Evolutionary conservation across 2,329 filamentous ascomycete species (phyloP).

Genomic region (Ciborinia camelliae): DNA sequence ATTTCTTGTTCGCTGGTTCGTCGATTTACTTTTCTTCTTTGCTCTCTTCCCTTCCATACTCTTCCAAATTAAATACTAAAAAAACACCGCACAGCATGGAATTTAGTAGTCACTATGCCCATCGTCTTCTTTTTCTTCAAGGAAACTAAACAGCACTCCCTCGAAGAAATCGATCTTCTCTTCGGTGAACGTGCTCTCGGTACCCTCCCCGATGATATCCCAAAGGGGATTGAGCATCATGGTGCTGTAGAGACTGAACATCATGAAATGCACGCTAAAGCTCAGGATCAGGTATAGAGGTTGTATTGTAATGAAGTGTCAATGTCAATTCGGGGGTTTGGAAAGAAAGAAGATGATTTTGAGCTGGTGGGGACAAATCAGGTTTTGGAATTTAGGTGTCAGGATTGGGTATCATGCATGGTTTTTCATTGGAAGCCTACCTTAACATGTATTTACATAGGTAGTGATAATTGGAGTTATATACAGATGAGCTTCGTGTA

Average conservation of each 20-base stretch:
- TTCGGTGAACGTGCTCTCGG: conserved; percentile 43
- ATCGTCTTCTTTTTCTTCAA: conserved; percentile 37
- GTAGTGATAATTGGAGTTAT: not conserved
- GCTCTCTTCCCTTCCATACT: no score
- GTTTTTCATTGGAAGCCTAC: not conserved
- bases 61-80: not conserved
- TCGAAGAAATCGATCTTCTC: conserved; percentile 38
- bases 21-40: not conserved
- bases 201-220: conserved; percentile 44
- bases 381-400: not conserved
- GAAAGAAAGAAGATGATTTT: not conserved
- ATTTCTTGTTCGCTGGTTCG: conserved; percentile 51
- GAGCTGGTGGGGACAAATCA: not conserved
- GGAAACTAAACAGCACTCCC: conserved; percentile 35
- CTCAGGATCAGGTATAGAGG: conserved; percentile 6
- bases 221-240: conserved; percentile 28
- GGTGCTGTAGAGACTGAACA: conserved; percentile 7
- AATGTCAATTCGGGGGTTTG: not conserved
- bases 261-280: conserved; percentile 18
- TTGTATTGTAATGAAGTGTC: not conserved
- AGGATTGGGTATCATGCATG: not conserved
- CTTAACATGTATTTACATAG: not conserved
- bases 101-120: conserved; percentile 38
- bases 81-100: conserved; percentile 22
- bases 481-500: not conserved